Percentiles rank a stretch among this genome's conserved stretches.
These are phyloP conservation scores for Phytophthora agathidicida DNA, from an alignment of 352 stramenopile genomes.

Conservation along the genomic window DNA sequence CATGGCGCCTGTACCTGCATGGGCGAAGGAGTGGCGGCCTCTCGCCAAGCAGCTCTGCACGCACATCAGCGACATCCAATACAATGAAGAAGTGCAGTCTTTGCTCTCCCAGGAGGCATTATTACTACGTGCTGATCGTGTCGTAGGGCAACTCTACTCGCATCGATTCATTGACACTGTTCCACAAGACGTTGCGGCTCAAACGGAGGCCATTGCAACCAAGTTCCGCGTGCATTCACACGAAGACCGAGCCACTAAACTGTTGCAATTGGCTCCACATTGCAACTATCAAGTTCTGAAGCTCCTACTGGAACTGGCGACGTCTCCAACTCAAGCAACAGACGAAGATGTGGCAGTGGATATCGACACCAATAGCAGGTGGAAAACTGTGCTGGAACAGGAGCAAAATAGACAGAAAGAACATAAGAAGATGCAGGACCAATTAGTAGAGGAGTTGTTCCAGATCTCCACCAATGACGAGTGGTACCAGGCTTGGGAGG, in stretches of 20 bases:
- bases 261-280: constrained; percentile 36
- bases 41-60: constrained; percentile 54
- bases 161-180: constrained; percentile 57
- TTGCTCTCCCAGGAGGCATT: constrained; percentile 24
- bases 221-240: constrained; percentile 70
- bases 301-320: constrained; percentile 65
- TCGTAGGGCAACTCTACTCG: constrained; percentile 55
- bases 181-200: constrained; percentile 49
- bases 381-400: constrained; percentile 23
- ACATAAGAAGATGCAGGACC: constrained; percentile 34
- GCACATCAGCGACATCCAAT: constrained; percentile 12
- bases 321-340: constrained; percentile 44
- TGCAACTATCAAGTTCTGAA: constrained; percentile 63
- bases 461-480: constrained; percentile 72
- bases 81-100: neutral
- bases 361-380: constrained; percentile 13
- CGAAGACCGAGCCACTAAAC: constrained; percentile 40
- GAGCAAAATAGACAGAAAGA: constrained; percentile 19
- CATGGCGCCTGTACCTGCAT: constrained; percentile 45
- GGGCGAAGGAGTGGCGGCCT: constrained; percentile 70
- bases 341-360: constrained; percentile 46
- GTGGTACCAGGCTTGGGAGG: constrained; percentile 67
- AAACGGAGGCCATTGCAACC: constrained; percentile 44
- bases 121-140: constrained; percentile 49
- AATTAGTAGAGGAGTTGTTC: constrained; percentile 58